Evolutionary conservation across 2,329 filamentous ascomycete genomes (phyloP), one percentile per base, ranked within the genome.

Genomic region (Ophiostoma tasmaniense): DNA sequence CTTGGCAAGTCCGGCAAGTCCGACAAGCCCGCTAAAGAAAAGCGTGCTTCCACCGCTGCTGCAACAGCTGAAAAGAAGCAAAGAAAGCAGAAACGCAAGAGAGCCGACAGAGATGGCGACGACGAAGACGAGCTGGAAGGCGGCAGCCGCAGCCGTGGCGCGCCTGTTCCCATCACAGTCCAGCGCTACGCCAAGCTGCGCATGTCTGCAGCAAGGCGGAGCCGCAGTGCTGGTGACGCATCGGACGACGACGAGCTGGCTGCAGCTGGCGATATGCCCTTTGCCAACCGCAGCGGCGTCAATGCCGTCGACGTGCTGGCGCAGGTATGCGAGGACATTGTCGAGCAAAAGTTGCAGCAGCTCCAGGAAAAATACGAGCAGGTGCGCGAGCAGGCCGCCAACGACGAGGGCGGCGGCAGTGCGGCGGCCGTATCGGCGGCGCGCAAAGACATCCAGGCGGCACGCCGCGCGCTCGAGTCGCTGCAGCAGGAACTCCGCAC

Each of bases 291-390:
- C 20, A 77, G 79, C 28, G 85, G 85, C 64, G 86, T 89, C 72
- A 90, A 86, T 65, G 81, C 84, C 0, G 79, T 89, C 2, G 87
- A 90, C 72, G 87, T 89, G 1, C 79, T 90, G 50, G 80, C 83
- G 6, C 83, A 88, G 71, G 80, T 89, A 17, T 89, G 85, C 74
- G 82, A 87, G 42, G 87, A 89, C 73, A 81, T 88, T 39, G 79
- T 88, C 25, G 80, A 80, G n/a, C 77, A 80, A 2, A 83, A 80
- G 17, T 75, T 88, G 39, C 77, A 78, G 1, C 81, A 81, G 65
- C 75, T 87, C 1, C 78, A 82, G 61, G 80, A 83, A 39, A 77
- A 80, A 66, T 66, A 67, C 45, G 61, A 69, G 11, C 45, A 66
- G n/a, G 30, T 64, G 13, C 59, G 67, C 8, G 59, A 68, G 28